Evolutionary conservation across 768 basidiomycete species (phyloP).

Genomic region (Boletus sp.): DNA sequence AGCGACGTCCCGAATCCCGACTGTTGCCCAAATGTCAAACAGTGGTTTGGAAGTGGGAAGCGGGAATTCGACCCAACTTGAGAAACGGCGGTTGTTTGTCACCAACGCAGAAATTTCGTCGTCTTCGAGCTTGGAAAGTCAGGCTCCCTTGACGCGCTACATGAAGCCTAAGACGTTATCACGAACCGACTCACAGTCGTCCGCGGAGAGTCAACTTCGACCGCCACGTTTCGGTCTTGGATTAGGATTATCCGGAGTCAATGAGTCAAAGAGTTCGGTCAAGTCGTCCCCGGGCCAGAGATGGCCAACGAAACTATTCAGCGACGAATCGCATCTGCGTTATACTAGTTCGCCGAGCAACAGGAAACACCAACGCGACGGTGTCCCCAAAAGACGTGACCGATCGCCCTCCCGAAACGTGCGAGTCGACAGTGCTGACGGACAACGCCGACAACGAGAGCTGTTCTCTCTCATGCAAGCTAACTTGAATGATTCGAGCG

Average conservation of each 20-base stretch:
- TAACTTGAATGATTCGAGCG: slow-evolving; percentile 10
- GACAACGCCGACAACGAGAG: slow-evolving; percentile 19
- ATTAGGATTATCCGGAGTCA: slow-evolving; percentile 20
- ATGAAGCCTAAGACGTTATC: slow-evolving; percentile 13
- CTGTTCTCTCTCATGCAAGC: slow-evolving; percentile 10
- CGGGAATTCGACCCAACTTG: slow-evolving; percentile 22
- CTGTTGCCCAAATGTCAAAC: slow-evolving; percentile 4
- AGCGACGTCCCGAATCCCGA: slow-evolving; percentile 11
- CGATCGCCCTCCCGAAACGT: slow-evolving; percentile 6
- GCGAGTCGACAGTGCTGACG: slow-evolving; percentile 6
- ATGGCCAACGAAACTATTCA: slow-evolving; percentile 10
- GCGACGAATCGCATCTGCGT: slow-evolving; percentile 2
- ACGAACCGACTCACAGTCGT: slow-evolving; percentile 22
- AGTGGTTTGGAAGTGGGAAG: slow-evolving; percentile 31
- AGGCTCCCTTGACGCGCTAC: slow-evolving; percentile 15
- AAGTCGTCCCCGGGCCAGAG: slow-evolving; percentile 13
- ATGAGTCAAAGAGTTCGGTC: slow-evolving; percentile 8
- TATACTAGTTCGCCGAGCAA: slow-evolving; percentile 2
- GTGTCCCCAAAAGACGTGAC: slow-evolving; percentile 11
- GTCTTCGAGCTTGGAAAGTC: slow-evolving; percentile 42
- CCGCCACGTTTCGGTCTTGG: slow-evolving; percentile 31
- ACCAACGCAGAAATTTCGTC: slow-evolving; percentile 43
- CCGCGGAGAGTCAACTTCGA: slow-evolving; percentile 20
- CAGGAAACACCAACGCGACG: slow-evolving; percentile 10
- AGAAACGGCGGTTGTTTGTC: slow-evolving; percentile 42